phyloP scores from a whole-genome alignment of 345 rosid species.

The Firmiana major region DNA sequence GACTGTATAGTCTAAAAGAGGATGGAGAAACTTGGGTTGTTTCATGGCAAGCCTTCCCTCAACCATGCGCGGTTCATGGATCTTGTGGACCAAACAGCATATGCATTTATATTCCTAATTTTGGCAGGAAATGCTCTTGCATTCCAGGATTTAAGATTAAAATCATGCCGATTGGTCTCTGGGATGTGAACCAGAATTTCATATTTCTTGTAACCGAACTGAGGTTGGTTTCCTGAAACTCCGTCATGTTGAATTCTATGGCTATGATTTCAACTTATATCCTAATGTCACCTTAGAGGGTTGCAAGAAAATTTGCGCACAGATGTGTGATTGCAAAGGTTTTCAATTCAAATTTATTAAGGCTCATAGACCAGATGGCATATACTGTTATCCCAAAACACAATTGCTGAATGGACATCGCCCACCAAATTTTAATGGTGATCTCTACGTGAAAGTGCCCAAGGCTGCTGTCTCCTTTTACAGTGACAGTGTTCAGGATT shows the following conservation, averaged over 20 bases:
- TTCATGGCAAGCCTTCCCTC: conserved; percentile 23
- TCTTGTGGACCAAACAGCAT: conserved; percentile 32
- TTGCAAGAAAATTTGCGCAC: conserved; percentile 25
- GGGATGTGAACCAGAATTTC: conserved; percentile 30
- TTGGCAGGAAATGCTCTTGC: conserved; percentile 30
- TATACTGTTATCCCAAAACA: conserved; percentile 23
- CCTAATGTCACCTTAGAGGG: conserved; percentile 9
- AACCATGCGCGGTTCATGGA: conserved; percentile 28
- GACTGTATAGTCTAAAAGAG: conserved; percentile 21
- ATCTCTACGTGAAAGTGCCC: conserved; percentile 21
- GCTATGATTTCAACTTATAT: conserved; percentile 14
- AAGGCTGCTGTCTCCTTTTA: not conserved
- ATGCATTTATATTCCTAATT: conserved; percentile 16
- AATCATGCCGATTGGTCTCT: conserved; percentile 23
- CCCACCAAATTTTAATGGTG: not conserved
- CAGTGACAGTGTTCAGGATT: conserved; percentile 22
- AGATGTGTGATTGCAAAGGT: conserved; percentile 29
- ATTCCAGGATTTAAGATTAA: conserved; percentile 26
- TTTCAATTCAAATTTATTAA: conserved; percentile 13
- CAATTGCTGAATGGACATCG: conserved; percentile 21
- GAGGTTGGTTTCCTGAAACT: conserved; percentile 18
- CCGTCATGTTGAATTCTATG: conserved; percentile 30
- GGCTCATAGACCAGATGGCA: not conserved
- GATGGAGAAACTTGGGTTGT: conserved; percentile 17
- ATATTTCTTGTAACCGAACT: conserved; percentile 14